Base-by-base conservation (phyloP, 208 protist genomes). In the Trypanosoma scelopori region DNA sequence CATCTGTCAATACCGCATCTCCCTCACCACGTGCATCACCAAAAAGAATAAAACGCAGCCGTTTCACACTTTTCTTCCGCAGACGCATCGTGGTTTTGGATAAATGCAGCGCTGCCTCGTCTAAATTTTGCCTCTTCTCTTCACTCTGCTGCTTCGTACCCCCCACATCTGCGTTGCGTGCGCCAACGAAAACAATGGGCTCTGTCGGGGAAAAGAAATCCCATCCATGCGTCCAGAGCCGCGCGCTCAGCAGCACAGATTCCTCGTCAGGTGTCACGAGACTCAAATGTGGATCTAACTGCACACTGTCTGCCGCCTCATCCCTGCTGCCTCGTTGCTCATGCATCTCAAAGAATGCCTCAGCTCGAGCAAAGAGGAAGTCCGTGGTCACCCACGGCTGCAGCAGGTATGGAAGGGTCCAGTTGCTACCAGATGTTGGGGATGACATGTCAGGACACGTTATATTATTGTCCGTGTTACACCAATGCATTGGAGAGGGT, bases 171-270 rank as follows among this genome's bases (percentile, higher is more conserved):
- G 9, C 32, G 9, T 9, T 37, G 9, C 2, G 25, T 42, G 51
- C 20, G 28, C 27, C 52, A 13, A 23, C 7, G 28, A 76, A 78
- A 0, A 48, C 62, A 30, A 84, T 71, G 5, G 78, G 65, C 43
- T 84, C 82, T 15, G 71, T 84, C 7, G 76, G 23, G 9, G 72
- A 66, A 65, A 84, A 83, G 1, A 84, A 51, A 52, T 87, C 79
- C 74, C 74, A 83, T 16, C 82, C 82, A 48, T 77, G 53, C 30
- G 74, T 82, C 81, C 81, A 87, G 22, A 87, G 55, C 46, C 69
- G 68, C 4, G 69, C 57, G 28, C 71, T 82, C 11, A 79, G 49
- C 43, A 81, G 65, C 18, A 78, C 22, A 30, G 79, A 64, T 46
- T 74, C 59, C 27, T 73, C 61, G n/a, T 60, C 78, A 23, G 49